Evolutionary conservation across 1,139 yeast genomes (phyloP).

Genomic region (Geotrichum europaeum): DNA sequence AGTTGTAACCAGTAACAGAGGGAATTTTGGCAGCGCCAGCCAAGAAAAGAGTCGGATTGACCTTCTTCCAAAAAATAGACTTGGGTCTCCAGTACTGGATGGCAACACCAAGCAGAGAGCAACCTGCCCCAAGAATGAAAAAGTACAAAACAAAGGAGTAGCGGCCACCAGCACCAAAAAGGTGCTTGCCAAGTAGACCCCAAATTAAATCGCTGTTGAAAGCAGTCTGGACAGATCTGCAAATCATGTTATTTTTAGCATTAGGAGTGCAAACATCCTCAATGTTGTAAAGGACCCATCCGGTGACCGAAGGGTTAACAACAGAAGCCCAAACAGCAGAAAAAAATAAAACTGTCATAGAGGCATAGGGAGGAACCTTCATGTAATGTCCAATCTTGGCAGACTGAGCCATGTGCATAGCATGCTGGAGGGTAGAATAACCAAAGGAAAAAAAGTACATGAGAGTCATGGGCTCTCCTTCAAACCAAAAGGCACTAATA

Average conservation of each 20-base stretch:
- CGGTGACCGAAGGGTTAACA: slow-evolving; percentile 34
- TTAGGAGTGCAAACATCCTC: slow-evolving; percentile 40
- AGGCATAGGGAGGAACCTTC: slow-evolving; percentile 33
- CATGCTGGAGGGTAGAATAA: slow-evolving; percentile 45
- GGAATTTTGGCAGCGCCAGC: slow-evolving; percentile 40
- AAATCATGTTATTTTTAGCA: slow-evolving; percentile 39
- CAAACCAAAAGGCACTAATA: slow-evolving; percentile 46
- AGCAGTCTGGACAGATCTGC: slow-evolving; percentile 39
- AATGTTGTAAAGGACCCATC: slow-evolving; percentile 40
- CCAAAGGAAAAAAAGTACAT: slow-evolving; percentile 48
- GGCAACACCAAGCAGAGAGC: neutral
- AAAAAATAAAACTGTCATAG: slow-evolving; percentile 43
- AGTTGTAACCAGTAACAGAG: slow-evolving; percentile 40
- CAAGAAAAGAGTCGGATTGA: slow-evolving; percentile 37
- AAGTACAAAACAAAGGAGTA: slow-evolving; percentile 35
- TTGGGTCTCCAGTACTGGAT: slow-evolving; percentile 35
- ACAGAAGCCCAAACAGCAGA: slow-evolving; percentile 33
- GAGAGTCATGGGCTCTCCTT: slow-evolving; percentile 47
- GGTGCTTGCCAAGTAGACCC: slow-evolving; percentile 50
- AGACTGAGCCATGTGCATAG: slow-evolving; percentile 43
- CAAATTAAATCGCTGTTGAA: slow-evolving; percentile 47
- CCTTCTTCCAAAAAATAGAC: slow-evolving; percentile 22
- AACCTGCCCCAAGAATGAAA: slow-evolving; percentile 29
- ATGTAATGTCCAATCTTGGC: slow-evolving; percentile 48
- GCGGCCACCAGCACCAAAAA: slow-evolving; percentile 32